Evolutionary conservation across 1,139 yeast species (phyloP).

Genomic region (Kodamaea fungicola): DNA sequence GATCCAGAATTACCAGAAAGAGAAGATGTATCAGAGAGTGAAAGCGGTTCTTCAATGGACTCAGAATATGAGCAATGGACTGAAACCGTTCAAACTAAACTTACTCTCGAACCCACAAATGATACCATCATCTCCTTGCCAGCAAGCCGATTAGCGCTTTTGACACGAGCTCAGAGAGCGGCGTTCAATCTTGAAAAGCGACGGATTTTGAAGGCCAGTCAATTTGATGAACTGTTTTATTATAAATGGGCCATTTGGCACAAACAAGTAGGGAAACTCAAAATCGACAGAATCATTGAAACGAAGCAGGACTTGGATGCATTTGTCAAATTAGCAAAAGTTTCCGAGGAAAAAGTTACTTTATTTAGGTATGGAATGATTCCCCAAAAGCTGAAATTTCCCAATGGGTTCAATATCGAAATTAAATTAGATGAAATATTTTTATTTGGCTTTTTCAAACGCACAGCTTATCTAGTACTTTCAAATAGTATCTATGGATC

Average conservation of each 20-base stretch:
- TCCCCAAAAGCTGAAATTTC: conserved; percentile 20
- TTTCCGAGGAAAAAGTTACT: conserved; percentile 1
- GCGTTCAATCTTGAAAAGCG: conserved; percentile 6
- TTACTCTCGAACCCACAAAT: too few relatives aligned
- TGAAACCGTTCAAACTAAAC: too few relatives aligned
- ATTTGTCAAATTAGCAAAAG: conserved; percentile 1
- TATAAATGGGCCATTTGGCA: conserved; percentile 11
- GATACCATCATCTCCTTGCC: conserved; percentile 1
- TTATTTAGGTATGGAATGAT: conserved; percentile 11
- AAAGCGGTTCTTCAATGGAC: too few relatives aligned
- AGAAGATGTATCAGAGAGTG: too few relatives aligned
- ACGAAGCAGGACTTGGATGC: conserved; percentile 6
- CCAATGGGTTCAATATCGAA: conserved; percentile 33
- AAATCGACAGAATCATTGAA: conserved; percentile 5
- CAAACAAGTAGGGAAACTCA: conserved; percentile 1
- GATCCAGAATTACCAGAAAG: too few relatives aligned
- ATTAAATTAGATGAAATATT: conserved; percentile 5
- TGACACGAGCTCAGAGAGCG: conserved; percentile 7
- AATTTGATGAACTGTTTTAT: conserved; percentile 7
- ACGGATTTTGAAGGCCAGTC: background rate
- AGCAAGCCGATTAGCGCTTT: conserved; percentile 7
- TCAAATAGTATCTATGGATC: conserved; percentile 9
- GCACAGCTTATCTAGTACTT: conserved; percentile 5
- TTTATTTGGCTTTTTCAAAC: conserved; percentile 4
- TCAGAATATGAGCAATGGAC: too few relatives aligned